These are phyloP conservation scores for Colletotrichum brevisporum DNA, from an alignment of 2,329 filamentous ascomycete genomes.

Conservation along the genomic window DNA sequence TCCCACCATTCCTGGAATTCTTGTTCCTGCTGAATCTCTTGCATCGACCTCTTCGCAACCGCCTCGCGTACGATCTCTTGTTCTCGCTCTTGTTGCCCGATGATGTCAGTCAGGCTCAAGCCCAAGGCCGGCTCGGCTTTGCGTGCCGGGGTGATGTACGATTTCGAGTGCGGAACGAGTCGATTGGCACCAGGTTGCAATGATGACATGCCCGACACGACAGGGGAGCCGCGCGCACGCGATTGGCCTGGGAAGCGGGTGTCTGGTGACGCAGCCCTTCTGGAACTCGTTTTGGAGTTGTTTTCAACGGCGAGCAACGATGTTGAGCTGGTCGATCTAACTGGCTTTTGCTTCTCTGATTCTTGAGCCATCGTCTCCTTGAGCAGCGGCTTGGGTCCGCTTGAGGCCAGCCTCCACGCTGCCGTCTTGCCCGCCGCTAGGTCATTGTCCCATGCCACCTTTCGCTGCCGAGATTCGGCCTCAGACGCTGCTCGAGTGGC, in stretches of 20 bases:
- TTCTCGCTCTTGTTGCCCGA: slow-evolving; percentile 87
- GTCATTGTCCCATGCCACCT: slow-evolving; percentile 62
- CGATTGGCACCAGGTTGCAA: slow-evolving; percentile 54
- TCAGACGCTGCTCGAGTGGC: slow-evolving; percentile 59
- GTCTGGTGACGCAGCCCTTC: slow-evolving; percentile 72
- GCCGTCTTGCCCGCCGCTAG: slow-evolving; percentile 57
- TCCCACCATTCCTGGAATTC: slow-evolving; percentile 99
- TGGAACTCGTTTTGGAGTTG: slow-evolving; percentile 53
- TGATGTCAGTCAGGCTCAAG: slow-evolving; percentile 88
- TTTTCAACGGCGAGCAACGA: slow-evolving; percentile 59
- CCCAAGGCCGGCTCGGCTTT: slow-evolving; percentile 76
- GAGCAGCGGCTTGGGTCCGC: slow-evolving; percentile 63
- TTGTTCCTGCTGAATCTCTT: slow-evolving; percentile 97
- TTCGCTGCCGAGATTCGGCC: slow-evolving; percentile 49
- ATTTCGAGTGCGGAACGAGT: slow-evolving; percentile 72
- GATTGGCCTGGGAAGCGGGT: slow-evolving; percentile 74
- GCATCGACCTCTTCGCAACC: slow-evolving; percentile 86
- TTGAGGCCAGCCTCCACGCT: slow-evolving; percentile 77
- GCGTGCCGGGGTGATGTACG: slow-evolving; percentile 69
- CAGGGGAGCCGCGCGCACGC: slow-evolving; percentile 53
- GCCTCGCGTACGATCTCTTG: slow-evolving; percentile 87
- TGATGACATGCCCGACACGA: slow-evolving; percentile 46
- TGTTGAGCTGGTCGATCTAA: slow-evolving; percentile 53
- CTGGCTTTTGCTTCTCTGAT: slow-evolving; percentile 46
- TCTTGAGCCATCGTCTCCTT: slow-evolving; percentile 62